Conservation (phyloP, 805 yeast genomes). For the Ogataea methanolica region DNA sequence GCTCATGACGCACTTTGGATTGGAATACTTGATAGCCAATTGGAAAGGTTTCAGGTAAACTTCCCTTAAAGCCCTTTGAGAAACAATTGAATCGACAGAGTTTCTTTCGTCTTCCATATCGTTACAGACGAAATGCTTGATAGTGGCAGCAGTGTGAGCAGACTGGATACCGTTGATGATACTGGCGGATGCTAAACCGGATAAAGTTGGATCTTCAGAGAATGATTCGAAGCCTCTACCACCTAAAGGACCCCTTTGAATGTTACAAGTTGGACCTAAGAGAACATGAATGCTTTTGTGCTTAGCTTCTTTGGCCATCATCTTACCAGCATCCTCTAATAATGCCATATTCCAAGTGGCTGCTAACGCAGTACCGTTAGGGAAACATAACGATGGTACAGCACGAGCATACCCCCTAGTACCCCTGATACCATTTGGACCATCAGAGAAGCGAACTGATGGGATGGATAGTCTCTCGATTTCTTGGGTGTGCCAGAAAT, state of each 20-base stretch:
- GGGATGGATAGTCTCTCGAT: slow-evolving; percentile 34
- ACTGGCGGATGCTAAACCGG: slow-evolving; percentile 42
- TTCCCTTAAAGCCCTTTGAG: slow-evolving; percentile 62
- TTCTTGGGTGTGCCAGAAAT: slow-evolving; percentile 37
- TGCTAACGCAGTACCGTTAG: slow-evolving; percentile 44
- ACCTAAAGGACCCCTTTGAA: slow-evolving; percentile 41
- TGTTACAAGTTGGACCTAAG: slow-evolving; percentile 35
- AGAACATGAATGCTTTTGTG: slow-evolving; percentile 39
- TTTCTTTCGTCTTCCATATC: slow-evolving; percentile 56
- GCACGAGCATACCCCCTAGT: slow-evolving; percentile 34
- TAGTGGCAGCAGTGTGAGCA: slow-evolving; percentile 46
- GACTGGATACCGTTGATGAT: slow-evolving; percentile 52
- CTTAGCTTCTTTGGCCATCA: slow-evolving; percentile 41
- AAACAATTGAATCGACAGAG: slow-evolving; percentile 42
- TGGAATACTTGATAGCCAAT: slow-evolving; percentile 46
- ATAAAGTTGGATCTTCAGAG: slow-evolving; percentile 53
- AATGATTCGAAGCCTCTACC: slow-evolving; percentile 61
- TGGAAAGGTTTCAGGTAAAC: slow-evolving; percentile 62
- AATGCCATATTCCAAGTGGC: slow-evolving; percentile 39
- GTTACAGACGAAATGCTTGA: slow-evolving; percentile 61
- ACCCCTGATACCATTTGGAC: slow-evolving; percentile 47
- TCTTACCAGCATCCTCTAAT: slow-evolving; percentile 33
- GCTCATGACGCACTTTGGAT: slow-evolving; percentile 57
- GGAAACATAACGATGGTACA: slow-evolving; percentile 40
- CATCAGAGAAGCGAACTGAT: slow-evolving; percentile 34